phyloP scores from a whole-genome alignment of 2,329 filamentous ascomycete genomes.

The Coniochaeta ligniaria region DNA sequence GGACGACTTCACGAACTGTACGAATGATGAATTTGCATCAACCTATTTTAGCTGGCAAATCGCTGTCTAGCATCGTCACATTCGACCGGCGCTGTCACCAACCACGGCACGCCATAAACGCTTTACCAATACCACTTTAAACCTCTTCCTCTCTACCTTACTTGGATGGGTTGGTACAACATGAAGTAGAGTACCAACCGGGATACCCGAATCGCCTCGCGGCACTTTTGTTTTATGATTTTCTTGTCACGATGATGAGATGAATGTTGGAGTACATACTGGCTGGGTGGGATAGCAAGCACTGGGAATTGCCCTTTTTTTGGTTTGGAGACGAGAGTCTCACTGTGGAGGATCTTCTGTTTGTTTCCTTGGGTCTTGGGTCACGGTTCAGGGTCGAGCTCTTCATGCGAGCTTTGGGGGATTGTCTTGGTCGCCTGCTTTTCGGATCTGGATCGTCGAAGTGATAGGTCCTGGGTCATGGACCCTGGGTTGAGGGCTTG shows the following conservation, averaged over 20 bases:
- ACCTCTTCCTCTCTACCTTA: neutral
- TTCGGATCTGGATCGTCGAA: neutral
- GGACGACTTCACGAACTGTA: neutral
- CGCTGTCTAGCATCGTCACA: neutral
- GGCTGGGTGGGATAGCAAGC: neutral
- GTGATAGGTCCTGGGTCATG: neutral
- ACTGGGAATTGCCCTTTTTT: neutral
- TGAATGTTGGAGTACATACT: constrained; percentile 1
- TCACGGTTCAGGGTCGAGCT: neutral
- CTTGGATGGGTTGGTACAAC: neutral
- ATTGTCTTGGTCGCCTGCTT: neutral
- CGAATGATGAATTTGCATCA: constrained; percentile 1
- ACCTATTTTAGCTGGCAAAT: neutral
- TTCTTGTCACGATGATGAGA: constrained; percentile 5
- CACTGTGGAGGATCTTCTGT: neutral
- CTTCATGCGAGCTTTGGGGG: neutral
- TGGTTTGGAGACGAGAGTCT: neutral
- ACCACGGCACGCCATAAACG: neutral
- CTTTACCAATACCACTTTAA: neutral
- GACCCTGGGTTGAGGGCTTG: too few species aligned
- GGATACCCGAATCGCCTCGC: neutral
- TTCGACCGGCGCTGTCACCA: neutral
- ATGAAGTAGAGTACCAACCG: neutral
- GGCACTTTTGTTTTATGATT: neutral
- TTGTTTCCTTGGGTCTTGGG: neutral